phyloP scores from a whole-genome alignment of 1,284 basidiomycete species.

The Marasmius fiardii region DNA sequence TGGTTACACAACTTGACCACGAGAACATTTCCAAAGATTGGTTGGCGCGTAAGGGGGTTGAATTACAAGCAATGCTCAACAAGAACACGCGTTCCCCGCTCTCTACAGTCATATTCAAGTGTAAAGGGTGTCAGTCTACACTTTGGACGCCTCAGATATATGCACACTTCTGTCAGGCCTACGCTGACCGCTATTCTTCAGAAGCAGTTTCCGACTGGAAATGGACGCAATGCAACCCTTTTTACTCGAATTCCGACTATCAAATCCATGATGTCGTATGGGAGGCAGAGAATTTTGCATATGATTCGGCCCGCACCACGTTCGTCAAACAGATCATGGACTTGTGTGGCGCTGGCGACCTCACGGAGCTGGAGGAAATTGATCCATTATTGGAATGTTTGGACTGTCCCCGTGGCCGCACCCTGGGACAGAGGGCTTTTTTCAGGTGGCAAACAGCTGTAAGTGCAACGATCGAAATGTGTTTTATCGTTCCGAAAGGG shows the following conservation, averaged over 20 bases:
- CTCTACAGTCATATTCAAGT: not conserved
- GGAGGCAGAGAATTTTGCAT: no score
- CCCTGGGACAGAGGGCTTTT: not conserved
- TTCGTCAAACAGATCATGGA: not conserved
- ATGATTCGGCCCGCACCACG: not conserved
- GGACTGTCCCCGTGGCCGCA: not conserved
- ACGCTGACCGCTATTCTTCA: not conserved
- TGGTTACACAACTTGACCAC: not conserved
- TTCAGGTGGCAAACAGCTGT: not conserved
- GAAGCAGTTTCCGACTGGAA: not conserved
- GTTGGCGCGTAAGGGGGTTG: not conserved
- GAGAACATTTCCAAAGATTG: not conserved
- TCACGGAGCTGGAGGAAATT: not conserved
- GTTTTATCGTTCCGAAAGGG: not conserved
- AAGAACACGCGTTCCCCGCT: not conserved
- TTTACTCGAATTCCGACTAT: not conserved
- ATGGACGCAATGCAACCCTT: not conserved
- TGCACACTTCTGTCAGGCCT: not conserved
- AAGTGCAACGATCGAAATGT: no score
- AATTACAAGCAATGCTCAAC: not conserved
- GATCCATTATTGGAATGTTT: not conserved
- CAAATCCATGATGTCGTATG: not conserved
- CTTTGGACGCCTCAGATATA: not conserved
- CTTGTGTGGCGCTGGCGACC: not conserved
- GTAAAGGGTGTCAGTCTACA: not conserved